Evolutionary conservation across 345 rosid species (phyloP), one percentile per base, ranked within the genome.

Genomic region (Atalantia buxifolia): DNA sequence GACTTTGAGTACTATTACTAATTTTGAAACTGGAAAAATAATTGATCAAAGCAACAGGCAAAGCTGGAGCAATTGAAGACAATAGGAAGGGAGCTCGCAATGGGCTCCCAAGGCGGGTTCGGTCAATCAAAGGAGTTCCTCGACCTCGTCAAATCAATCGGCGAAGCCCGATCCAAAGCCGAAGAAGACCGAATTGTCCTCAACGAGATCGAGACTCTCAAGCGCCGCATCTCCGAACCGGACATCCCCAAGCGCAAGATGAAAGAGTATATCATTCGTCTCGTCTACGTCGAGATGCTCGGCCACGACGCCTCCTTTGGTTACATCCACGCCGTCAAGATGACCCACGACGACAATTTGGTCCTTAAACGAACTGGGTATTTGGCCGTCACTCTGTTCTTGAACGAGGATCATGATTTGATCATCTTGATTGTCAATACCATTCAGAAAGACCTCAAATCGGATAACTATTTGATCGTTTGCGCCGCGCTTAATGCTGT

Each of bases 301-400:
- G 99, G 99, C 36, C 98, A 96, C 80, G 98, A 94, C 78, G 98
- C 99, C 64, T 96, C 99, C 8, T 96, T 96, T 65, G 98, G 98
- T 10, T 93, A 96, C 89, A 96, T 96, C 79, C 97, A 96, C 82
- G 98, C 99, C 77, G 99, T 96, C 33, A 96, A 96, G 87, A 96
- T 96, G 99, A 96, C 99, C 1, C 99, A 96, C 84, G 95, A 96
- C 69, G 99, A 94, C 61, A 86, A 60, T 72, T 85, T 94, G 9
- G 83, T 84, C 33, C 95, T 94, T 63, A 96, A 96, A 79, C 91
- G 99, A 72, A 94, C 98, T 12, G 99, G 99, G 8, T 96, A 96
- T 89, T 78, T 96, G 71, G 98, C 99, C 0, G 98, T 96, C 30
- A 96, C 98, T 1, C 88, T 96, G 9, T 96, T 96, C 72, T 84